Evolutionary conservation across 495 filamentous ascomycete genomes (phyloP).

Genomic region (Hypoxylon lienhwacheense): DNA sequence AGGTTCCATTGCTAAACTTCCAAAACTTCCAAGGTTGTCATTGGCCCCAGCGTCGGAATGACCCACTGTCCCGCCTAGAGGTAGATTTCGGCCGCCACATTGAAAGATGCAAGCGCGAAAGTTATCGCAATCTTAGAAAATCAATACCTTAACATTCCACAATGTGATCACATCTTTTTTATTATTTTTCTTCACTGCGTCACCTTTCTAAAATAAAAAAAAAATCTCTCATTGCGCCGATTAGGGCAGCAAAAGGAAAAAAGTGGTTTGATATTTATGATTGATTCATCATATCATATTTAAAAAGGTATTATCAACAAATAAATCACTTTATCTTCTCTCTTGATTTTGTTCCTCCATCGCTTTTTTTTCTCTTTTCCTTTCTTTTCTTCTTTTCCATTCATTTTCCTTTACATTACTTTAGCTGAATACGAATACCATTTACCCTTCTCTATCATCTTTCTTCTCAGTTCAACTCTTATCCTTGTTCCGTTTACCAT

Average conservation of each 20-base stretch:
- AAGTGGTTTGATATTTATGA: neutral
- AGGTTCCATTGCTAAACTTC: no score
- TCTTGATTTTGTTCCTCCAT: neutral
- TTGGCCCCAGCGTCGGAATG: slow-evolving; percentile 11
- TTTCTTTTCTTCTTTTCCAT: neutral
- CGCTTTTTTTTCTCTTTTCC: neutral
- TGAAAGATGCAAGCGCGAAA: slow-evolving; percentile 33
- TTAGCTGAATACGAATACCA: slow-evolving; percentile 1
- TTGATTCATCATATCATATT: neutral
- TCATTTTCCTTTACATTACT: neutral
- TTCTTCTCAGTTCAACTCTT: neutral
- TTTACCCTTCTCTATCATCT: neutral
- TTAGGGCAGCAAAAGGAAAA: slow-evolving; percentile 14
- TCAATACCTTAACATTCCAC: slow-evolving; percentile 29
- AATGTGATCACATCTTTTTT: slow-evolving; percentile 24
- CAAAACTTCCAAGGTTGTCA: no score
- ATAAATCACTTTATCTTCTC: neutral
- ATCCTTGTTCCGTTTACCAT: neutral
- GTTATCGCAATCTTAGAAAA: slow-evolving; percentile 36
- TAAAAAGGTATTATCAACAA: slow-evolving; percentile 6
- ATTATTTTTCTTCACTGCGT: slow-evolving; percentile 5
- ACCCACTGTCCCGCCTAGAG: slow-evolving; percentile 28
- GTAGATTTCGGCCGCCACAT: slow-evolving; percentile 31
- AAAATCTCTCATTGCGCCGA: slow-evolving; percentile 3
- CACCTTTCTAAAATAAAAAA: no score